Base-by-base conservation (phyloP, 768 basidiomycete species). In the Naganishia onofrii region DNA sequence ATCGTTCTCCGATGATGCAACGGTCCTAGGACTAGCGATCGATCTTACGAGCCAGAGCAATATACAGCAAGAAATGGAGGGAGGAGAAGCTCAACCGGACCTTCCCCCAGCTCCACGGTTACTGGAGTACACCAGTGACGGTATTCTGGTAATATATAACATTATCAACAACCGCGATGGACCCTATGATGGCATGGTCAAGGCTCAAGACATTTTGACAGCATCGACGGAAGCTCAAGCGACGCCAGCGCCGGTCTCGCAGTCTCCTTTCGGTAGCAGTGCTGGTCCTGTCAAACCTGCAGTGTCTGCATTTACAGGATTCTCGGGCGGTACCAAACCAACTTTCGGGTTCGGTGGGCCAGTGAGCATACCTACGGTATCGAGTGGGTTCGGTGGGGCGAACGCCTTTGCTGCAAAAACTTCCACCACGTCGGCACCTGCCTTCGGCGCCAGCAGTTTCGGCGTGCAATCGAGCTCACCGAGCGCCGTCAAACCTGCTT, bases 391-490 rank as follows among this genome's bases (percentile, higher is more conserved):
- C 23, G 67, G 67, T 5, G 46, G 54, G 6, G n/a, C 48, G 4
- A 38, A 63, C 29, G 52, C 70, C 9, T 67, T 72, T 13, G 28
- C 68, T 23, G 67, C 68, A 4, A 32, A 60, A 13, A 46, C 29
- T 19, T 34, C 57, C 7, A 42, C 58, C 1, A 13, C 53, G 31
- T 36, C 36, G 21, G 26, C 54, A 38, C 42, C 67, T 31, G 53
- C 67, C n/a, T 68, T 68, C 31, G 67, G 67, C 23, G 79, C 70
- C 67, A 87, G 84, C 60, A 93, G 85, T 15, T 84, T 81, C 2
- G 86, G 83, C 0, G 87, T 86, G 69, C 92, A 81, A 21, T 84
- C 81, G 15, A 93, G 81, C 67, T 91, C 89, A 0, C 86, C 87
- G 0, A 84, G 79, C 6, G 75, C 46, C 6, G 42, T 42, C 42